Conservation (phyloP, 805 yeast genomes). For the Yueomyces sp. region DNA sequence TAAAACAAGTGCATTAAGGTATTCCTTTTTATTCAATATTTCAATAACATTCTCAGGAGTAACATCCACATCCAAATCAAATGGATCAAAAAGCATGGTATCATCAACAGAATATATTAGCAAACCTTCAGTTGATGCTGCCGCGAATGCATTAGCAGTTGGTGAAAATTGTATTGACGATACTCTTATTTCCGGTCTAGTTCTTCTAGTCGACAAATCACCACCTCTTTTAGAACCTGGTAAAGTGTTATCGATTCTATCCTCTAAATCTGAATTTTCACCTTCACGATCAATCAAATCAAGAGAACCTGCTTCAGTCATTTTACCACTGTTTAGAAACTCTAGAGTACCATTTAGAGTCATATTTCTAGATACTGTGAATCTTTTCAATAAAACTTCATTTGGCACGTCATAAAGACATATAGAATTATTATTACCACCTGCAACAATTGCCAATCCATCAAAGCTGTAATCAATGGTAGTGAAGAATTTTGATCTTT, state of each 20-base stretch:
- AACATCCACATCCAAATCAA: constrained; percentile 83
- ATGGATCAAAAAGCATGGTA: constrained; percentile 73
- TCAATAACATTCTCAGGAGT: constrained; percentile 68
- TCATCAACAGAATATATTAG: constrained; percentile 71
- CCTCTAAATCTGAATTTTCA: constrained; percentile 76
- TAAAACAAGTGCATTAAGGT: constrained; percentile 75
- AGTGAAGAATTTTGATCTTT: constrained; percentile 73
- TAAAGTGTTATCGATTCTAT: constrained; percentile 54
- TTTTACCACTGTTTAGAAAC: constrained; percentile 59
- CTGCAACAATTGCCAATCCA: constrained; percentile 79
- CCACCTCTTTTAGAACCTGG: constrained; percentile 82
- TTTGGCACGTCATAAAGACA: constrained; percentile 85
- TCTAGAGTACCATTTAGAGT: constrained; percentile 77
- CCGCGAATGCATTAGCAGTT: constrained; percentile 79
- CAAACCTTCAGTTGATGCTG: constrained; percentile 90
- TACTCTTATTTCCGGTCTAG: constrained; percentile 75
- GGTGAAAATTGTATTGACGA: constrained; percentile 76
- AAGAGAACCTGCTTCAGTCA: constrained; percentile 81
- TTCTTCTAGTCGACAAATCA: constrained; percentile 63
- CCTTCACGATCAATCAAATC: constrained; percentile 77
- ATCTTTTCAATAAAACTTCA: constrained; percentile 72
- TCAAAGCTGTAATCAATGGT: constrained; percentile 78
- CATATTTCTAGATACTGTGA: constrained; percentile 82
- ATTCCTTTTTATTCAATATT: constrained; percentile 41
- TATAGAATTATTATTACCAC: constrained; percentile 82